phyloP scores from a whole-genome alignment of 2,329 filamentous ascomycete species.

The Escovopsis sp. region DNA sequence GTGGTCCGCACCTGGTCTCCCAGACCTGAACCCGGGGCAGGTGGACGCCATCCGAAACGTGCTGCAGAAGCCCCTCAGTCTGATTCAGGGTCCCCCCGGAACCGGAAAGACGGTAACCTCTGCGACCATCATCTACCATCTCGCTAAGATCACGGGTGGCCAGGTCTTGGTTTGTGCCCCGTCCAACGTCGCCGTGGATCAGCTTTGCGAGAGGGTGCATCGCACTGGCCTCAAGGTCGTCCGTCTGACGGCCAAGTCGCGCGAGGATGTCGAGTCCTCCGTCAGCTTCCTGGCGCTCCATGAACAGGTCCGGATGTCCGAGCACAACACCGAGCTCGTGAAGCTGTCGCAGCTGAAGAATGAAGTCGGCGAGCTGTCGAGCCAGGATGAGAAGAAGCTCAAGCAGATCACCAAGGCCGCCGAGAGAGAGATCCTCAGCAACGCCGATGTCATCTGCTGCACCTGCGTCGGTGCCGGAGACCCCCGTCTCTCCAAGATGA shows the following conservation, averaged over 20 bases:
- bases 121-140: conserved; percentile 94
- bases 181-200: conserved; percentile 96
- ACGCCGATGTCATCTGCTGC: conserved; percentile 96
- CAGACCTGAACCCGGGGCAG: conserved; percentile 89
- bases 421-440: conserved; percentile 86
- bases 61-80: conserved; percentile 78
- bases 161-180: conserved; percentile 94
- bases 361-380: conserved; percentile 81
- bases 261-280: conserved; percentile 96
- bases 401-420: conserved; percentile 89
- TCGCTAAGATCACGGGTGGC: conserved; percentile 87
- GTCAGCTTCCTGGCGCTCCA: conserved; percentile 92
- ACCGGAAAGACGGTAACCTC: conserved; percentile 98
- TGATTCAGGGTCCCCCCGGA: conserved; percentile 93
- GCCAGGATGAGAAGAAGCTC: conserved; percentile 96
- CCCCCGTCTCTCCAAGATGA: conserved; percentile 88
- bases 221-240: conserved; percentile 91
- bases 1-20: conserved; percentile 86
- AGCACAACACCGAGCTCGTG: conserved; percentile 83
- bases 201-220: conserved; percentile 94
- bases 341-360: conserved; percentile 89
- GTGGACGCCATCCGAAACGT: conserved; percentile 94
- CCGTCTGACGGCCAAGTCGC: conserved; percentile 94
- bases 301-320: conserved; percentile 94
- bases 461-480: conserved; percentile 96